Base-by-base conservation (phyloP, 2,329 filamentous ascomycete genomes). In the Aspergillus sp. region DNA sequence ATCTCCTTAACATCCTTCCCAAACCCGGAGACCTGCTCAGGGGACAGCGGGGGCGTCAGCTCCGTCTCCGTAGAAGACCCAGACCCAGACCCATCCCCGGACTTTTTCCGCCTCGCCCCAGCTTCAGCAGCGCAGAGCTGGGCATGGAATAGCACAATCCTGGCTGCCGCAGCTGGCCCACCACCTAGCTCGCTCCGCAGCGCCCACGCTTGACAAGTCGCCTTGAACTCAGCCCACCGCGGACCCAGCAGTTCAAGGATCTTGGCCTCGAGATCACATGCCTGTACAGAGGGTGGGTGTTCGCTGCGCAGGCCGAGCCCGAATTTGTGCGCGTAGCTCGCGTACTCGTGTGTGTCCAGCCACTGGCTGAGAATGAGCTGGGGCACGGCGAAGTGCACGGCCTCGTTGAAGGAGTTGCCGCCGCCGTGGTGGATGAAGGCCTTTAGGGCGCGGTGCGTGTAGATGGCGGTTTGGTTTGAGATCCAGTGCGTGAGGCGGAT, bases 351-450 rank as follows among this genome's bases (percentile, higher is more conserved):
- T 5, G 44, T 46, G 22, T 46, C 44, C 6, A 46, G 44, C 44
- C 44, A 46, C 4, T 46, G 44, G 13, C 20, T 27, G 3, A 46
- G 44, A 3, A 46, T 13, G 1, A 46, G 44, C 22, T 46, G 44
- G 6, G 44, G 44, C 0, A 46, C 19, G 22, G 44, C 44, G 3
- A 46, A 46, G 15, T 46, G 44, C 20, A 46, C 44, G 12, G 44
- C 44, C 17, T 46, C 44, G 44, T 46, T 46, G 44, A 46, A 46
- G 12, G 44, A 46, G 44, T 46, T 46, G 44, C 44, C 44, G 44
- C 44, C 44, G 22, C 44, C 44, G 22, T 46, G 44, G 44, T 46
- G 44, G 22, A 20, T 24, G n/a, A 46, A 46, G 22, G 44, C 44
- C 1, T 46, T 46, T 2, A 46, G 22, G 22, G 44, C 44, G 4